Percentiles rank a stretch among this genome's conserved stretches.
phyloP scores from a whole-genome alignment of 768 basidiomycete genomes.

The Tulasnella sp. region DNA sequence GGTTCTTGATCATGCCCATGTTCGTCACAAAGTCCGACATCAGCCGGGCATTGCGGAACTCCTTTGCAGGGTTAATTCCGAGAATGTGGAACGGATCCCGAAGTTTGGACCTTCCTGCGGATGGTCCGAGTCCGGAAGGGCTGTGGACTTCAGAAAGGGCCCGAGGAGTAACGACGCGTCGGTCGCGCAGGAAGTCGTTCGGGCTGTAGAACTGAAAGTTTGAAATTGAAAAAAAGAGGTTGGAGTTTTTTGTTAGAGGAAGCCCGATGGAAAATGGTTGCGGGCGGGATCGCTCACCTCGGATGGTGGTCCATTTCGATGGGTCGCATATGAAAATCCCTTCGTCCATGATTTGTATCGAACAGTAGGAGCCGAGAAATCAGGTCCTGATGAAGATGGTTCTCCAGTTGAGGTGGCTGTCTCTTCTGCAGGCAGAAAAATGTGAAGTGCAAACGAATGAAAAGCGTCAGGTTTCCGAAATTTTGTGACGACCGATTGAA shows the following conservation, averaged over 20 bases:
- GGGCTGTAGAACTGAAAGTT: constrained; percentile 27
- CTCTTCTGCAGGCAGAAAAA: background rate
- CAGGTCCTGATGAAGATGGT: background rate
- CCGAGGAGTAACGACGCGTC: constrained; percentile 14
- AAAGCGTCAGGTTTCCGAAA: constrained; percentile 5
- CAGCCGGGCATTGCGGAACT: constrained; percentile 57
- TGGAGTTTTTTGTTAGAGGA: background rate
- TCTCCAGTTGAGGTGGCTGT: background rate
- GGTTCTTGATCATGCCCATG: constrained; percentile 76
- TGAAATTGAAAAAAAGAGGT: constrained; percentile 19
- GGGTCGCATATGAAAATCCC: background rate
- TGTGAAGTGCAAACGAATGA: constrained; percentile 4
- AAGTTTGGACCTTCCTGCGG: constrained; percentile 49
- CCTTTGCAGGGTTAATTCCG: constrained; percentile 66
- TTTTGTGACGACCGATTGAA: background rate
- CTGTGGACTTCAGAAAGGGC: constrained; percentile 28
- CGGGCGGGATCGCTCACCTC: background rate
- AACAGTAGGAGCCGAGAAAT: background rate
- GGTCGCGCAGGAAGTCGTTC: constrained; percentile 21
- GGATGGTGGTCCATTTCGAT: background rate
- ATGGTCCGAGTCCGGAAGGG: constrained; percentile 52
- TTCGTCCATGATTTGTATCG: background rate
- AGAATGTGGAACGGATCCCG: constrained; percentile 69
- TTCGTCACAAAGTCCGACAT: constrained; percentile 58
- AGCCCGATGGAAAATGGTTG: background rate